These are phyloP conservation scores for Apiospora marii DNA, from an alignment of 2,329 filamentous ascomycete genomes.

Conservation along the genomic window DNA sequence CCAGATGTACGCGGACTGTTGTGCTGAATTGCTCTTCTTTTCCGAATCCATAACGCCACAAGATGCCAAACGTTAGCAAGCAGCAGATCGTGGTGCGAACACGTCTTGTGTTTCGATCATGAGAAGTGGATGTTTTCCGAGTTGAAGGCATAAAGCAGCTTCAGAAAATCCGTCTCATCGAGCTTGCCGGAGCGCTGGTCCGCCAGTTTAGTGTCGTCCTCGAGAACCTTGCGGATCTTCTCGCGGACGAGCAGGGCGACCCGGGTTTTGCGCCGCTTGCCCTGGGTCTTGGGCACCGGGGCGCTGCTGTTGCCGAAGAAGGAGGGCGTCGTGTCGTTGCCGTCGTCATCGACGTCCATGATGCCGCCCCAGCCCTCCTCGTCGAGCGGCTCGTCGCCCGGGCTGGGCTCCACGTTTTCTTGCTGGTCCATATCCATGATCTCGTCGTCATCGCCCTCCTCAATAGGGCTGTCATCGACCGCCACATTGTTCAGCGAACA, in stretches of 20 bases:
- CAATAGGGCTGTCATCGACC: slow-evolving; percentile 71
- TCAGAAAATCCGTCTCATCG: slow-evolving; percentile 91
- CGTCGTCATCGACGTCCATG: slow-evolving; percentile 57
- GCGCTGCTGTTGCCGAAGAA: slow-evolving; percentile 75
- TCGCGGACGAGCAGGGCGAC: slow-evolving; percentile 82
- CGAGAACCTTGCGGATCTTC: slow-evolving; percentile 86
- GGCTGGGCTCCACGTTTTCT: slow-evolving; percentile 50
- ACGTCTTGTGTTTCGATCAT: slow-evolving; percentile 46
- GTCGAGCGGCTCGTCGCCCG: slow-evolving; percentile 54
- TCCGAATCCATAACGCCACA: slow-evolving; percentile 22
- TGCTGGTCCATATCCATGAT: slow-evolving; percentile 48
- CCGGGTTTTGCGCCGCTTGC: slow-evolving; percentile 79
- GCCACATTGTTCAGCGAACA: slow-evolving; percentile 86
- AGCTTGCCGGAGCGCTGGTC: slow-evolving; percentile 86
- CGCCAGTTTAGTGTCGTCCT: slow-evolving; percentile 79
- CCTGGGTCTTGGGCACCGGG: slow-evolving; percentile 63
- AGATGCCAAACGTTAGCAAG: slow-evolving; percentile 23
- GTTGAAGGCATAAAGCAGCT: slow-evolving; percentile 83
- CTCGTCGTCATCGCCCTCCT: slow-evolving; percentile 48
- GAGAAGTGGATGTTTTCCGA: slow-evolving; percentile 93
- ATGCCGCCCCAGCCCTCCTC: slow-evolving; percentile 49
- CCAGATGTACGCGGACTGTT: neutral
- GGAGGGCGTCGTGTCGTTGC: slow-evolving; percentile 75
- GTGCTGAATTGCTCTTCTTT: neutral
- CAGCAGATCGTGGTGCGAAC: slow-evolving; percentile 1